Conservation (phyloP, 441 rosid genomes). For the Eruca vesicaria region DNA sequence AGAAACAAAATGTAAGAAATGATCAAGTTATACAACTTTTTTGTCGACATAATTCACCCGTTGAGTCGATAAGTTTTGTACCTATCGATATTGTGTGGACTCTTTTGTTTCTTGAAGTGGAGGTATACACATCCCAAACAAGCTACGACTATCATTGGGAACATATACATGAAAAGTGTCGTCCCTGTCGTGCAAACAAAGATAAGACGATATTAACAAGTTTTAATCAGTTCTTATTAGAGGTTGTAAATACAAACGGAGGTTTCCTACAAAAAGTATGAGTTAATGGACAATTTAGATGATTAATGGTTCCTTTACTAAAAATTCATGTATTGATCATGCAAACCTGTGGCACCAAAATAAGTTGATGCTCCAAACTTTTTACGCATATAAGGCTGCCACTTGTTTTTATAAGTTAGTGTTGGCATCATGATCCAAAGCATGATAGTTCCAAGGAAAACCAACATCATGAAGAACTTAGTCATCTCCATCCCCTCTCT, state of each 20-base stretch:
- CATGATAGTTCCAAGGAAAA: slow-evolving; percentile 44
- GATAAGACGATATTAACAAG: no score
- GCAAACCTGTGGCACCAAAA: slow-evolving; percentile 50
- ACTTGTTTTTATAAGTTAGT: slow-evolving; percentile 32
- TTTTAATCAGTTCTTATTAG: no score
- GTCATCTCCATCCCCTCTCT: neutral
- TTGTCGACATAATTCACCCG: neutral
- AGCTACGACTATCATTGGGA: slow-evolving; percentile 54
- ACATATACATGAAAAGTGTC: slow-evolving; percentile 47
- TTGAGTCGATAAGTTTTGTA: neutral
- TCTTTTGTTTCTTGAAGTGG: slow-evolving; percentile 36
- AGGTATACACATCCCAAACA: slow-evolving; percentile 52
- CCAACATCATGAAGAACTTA: slow-evolving; percentile 31
- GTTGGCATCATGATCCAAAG: slow-evolving; percentile 63
- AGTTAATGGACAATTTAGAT: neutral
- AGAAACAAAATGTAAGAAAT: neutral
- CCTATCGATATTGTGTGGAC: slow-evolving; percentile 3
- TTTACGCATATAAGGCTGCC: slow-evolving; percentile 34
- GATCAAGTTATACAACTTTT: neutral
- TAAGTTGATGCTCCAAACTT: slow-evolving; percentile 35
- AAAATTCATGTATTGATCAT: neutral
- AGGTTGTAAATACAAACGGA: no score
- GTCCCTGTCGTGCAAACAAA: slow-evolving; percentile 37
- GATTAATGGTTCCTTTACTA: neutral
- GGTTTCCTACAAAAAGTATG: no score